Base-by-base conservation (phyloP, 108 stramenopile species). In the Skeletonema menzelii region DNA sequence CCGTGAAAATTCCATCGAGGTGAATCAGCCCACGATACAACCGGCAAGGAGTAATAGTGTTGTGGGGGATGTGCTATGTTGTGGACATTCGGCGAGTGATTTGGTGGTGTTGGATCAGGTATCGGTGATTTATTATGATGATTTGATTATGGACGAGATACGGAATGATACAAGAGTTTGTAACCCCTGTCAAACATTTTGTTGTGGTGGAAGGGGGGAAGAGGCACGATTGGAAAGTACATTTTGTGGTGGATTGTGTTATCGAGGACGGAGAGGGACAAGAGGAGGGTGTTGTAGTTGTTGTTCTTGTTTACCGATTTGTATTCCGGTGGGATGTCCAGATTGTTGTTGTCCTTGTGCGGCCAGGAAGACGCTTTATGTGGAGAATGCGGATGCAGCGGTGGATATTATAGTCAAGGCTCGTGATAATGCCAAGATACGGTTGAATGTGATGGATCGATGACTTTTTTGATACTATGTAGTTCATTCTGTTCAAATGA, bases 1-100 rank as follows among this genome's bases (percentile, higher is more conserved):
- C 7, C 72, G 83, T 11, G 87, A 88, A 67, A 88, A 85, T 38
- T 77, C 75, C 8, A 58, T 88, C 56, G 87, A 88, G 70, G 85
- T 81, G 83, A 88, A 88, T 63, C 66, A 74, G 57, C 87, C 85
- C 12, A 63, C 64, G n/a, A 32, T 74, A 27, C 73, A 68, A 60
- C 66, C 76, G 24, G 70, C 76, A 27, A 60, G 74, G 59, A 62
- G 76, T 12, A 46, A 80, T 55, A 72, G 32, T 26, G 3, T 56
- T 11, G 37, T 72, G 15, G 14, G 66, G 12, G 28, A 70, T 6
- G n/a, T 65, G 14, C 13, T 79, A 4, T 85, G 84, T 67, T 85
- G 85, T 40, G 84, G 84, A 22, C 32, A 65, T 27, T 82, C 80
- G 0, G 60, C 62, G 27, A 73, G 76, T 20, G 27, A 65, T n/a